phyloP scores from a whole-genome alignment of 2,329 filamentous ascomycete species.

The Nigrospora oryzae region DNA sequence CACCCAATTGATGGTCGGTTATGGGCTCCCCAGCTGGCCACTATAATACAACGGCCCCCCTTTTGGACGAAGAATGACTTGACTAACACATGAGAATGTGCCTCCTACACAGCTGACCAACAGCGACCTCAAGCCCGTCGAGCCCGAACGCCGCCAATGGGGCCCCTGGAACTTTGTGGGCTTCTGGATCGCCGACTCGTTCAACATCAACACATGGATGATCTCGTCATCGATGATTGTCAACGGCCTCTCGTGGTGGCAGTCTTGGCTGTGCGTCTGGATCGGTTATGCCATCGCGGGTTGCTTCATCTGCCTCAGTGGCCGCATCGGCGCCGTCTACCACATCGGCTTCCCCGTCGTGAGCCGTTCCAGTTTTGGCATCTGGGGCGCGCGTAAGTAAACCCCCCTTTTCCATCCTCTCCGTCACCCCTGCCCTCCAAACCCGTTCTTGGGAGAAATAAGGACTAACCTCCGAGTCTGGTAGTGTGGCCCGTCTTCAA shows the following conservation, averaged over 20 bases:
- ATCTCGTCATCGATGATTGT: conserved; percentile 79
- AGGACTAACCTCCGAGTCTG: too few relatives aligned
- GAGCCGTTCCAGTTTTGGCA: conserved; percentile 70
- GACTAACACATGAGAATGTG: too few relatives aligned
- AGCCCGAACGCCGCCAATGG: conserved; percentile 75
- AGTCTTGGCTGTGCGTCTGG: conserved; percentile 84
- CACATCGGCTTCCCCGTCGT: conserved; percentile 86
- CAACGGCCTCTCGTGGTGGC: conserved; percentile 79
- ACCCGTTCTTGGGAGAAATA: too few relatives aligned
- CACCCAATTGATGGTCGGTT: conserved; percentile 65
- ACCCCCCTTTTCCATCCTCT: too few relatives aligned
- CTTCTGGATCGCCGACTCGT: conserved; percentile 79
- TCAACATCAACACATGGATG: conserved; percentile 94
- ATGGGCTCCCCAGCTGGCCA: neutral
- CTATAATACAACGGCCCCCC: neutral
- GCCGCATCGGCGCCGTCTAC: conserved; percentile 77
- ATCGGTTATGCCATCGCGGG: conserved; percentile 73
- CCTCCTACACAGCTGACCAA: conserved; percentile 56
- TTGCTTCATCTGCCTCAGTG: conserved; percentile 67
- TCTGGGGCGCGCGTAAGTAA: conserved; percentile 59
- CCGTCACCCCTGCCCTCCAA: too few relatives aligned
- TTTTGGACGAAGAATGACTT: neutral
- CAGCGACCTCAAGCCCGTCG: conserved; percentile 72
- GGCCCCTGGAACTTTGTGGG: conserved; percentile 79
- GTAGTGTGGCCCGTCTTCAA: conserved; percentile 79